A percentile compares a stretch with the other conserved stretches of the same genome.
Evolutionary conservation across 139 green algal species (phyloP).

Genomic region (Bryopsis sp.): DNA sequence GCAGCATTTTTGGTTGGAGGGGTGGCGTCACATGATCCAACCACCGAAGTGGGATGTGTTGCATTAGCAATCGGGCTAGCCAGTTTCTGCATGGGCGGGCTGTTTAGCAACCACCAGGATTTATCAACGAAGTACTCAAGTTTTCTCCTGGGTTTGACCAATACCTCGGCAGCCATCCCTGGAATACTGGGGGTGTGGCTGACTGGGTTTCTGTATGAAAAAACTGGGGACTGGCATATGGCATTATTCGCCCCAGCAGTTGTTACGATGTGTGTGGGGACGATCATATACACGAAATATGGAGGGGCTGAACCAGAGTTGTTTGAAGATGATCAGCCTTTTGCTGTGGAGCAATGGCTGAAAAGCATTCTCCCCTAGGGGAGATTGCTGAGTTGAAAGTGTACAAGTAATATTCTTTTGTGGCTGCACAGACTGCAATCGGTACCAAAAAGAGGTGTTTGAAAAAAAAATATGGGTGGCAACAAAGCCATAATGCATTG

Average conservation of each 20-base stretch:
- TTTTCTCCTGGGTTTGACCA: constrained; percentile 89
- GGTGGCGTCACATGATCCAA: constrained; percentile 35
- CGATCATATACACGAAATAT: constrained; percentile 2
- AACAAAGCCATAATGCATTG: too few species aligned
- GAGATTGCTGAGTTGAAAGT: too few species aligned
- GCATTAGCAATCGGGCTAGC: constrained; percentile 42
- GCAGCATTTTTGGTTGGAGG: constrained; percentile 57
- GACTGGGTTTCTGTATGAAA: constrained; percentile 59
- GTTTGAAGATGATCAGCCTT: neutral
- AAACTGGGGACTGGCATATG: constrained; percentile 57
- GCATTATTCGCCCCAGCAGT: constrained; percentile 56
- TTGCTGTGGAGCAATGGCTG: neutral
- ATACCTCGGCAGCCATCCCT: constrained; percentile 76
- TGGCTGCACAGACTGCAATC: too few species aligned
- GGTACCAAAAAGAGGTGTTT: too few species aligned
- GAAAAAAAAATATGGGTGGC: too few species aligned
- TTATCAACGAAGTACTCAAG: constrained; percentile 81
- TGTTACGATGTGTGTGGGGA: neutral
- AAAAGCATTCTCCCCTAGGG: too few species aligned
- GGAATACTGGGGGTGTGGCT: constrained; percentile 80
- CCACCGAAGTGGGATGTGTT: neutral
- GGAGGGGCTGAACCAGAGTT: neutral
- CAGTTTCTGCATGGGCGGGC: constrained; percentile 49
- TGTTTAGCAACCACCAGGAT: constrained; percentile 89
- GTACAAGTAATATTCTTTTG: too few species aligned